phyloP scores from a whole-genome alignment of 768 basidiomycete genomes.

The Pisolithus albus region DNA sequence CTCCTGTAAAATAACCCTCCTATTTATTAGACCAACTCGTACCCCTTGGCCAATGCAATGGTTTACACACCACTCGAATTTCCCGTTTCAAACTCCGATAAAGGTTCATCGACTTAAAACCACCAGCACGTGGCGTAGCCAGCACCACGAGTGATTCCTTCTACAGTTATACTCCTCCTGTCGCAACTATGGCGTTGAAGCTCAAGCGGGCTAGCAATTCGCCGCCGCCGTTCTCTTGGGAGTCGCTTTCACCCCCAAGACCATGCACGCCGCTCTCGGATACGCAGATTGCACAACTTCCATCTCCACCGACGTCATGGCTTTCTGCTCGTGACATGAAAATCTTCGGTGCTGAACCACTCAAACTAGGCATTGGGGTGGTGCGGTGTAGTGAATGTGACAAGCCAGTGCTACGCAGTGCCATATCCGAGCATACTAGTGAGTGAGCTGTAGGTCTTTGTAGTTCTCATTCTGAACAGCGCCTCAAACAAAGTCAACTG shows the following conservation, averaged over 20 bases:
- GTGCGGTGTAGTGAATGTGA: conserved; percentile 76
- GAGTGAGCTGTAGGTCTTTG: conserved; percentile 15
- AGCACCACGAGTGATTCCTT: no score
- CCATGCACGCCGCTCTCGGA: conserved; percentile 26
- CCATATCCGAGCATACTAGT: conserved; percentile 73
- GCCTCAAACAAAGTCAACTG: conserved; percentile 46
- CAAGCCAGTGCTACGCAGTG: conserved; percentile 75
- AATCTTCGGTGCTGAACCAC: conserved; percentile 73
- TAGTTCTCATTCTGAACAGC: conserved; percentile 4
- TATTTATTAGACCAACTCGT: no score
- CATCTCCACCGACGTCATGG: conserved; percentile 79
- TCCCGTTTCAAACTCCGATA: no score
- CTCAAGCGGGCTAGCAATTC: conserved; percentile 38
- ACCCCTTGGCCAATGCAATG: no score
- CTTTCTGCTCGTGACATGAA: conserved; percentile 84
- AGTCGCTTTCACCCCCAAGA: conserved; percentile 31
- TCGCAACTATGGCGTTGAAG: conserved; percentile 33
- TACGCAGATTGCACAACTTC: conserved; percentile 36
- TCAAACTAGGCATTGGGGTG: conserved; percentile 58
- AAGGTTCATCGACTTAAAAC: no score
- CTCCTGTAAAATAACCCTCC: no score
- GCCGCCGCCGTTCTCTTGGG: conserved; percentile 61
- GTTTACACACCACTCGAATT: no score
- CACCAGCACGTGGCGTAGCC: no score
- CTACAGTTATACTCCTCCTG: no score